phyloP scores from a whole-genome alignment of 805 yeast species.

The Candida wancherniae region DNA sequence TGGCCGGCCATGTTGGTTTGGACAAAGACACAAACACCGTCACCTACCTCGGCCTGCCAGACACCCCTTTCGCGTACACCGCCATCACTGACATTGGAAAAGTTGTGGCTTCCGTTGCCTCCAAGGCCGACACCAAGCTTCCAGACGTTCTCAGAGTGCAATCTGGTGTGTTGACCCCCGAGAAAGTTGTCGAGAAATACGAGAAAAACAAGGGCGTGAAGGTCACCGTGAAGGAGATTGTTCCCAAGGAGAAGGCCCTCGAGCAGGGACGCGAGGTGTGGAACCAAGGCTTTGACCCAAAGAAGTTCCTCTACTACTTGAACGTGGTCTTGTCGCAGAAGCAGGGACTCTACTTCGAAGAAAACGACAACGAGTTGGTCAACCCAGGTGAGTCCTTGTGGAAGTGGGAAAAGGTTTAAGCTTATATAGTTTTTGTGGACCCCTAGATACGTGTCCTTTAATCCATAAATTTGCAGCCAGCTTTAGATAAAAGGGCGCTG shows the following conservation, averaged over 20 bases:
- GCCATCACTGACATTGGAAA: constrained; percentile 40
- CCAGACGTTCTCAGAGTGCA: constrained; percentile 43
- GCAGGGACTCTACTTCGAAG: constrained; percentile 29
- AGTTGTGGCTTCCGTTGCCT: constrained; percentile 36
- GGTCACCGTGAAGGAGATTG: constrained; percentile 21
- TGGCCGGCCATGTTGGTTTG: constrained; percentile 33
- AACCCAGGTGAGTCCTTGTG: constrained; percentile 43
- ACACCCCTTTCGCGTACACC: constrained; percentile 16
- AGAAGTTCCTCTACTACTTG: constrained; percentile 37
- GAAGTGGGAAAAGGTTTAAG: constrained; percentile 38
- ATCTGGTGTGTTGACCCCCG: constrained; percentile 36
- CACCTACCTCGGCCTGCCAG: constrained; percentile 39
- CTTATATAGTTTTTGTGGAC: neutral
- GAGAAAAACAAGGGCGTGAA: constrained; percentile 35
- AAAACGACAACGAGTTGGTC: constrained; percentile 38
- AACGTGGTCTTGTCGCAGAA: constrained; percentile 21
- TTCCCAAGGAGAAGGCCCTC: constrained; percentile 23
- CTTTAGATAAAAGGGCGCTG: too few relatives aligned
- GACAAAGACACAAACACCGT: constrained; percentile 29
- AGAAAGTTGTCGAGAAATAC: constrained; percentile 35
- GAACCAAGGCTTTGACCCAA: constrained; percentile 24
- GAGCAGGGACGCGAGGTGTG: constrained; percentile 26
- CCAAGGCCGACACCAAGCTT: constrained; percentile 22
- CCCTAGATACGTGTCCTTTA: too few relatives aligned
- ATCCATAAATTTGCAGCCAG: too few relatives aligned